Evolutionary conservation across 202 grass and related monocot genomes (phyloP), one percentile per base, ranked within the genome.

Genomic region (Setaria viridis): DNA sequence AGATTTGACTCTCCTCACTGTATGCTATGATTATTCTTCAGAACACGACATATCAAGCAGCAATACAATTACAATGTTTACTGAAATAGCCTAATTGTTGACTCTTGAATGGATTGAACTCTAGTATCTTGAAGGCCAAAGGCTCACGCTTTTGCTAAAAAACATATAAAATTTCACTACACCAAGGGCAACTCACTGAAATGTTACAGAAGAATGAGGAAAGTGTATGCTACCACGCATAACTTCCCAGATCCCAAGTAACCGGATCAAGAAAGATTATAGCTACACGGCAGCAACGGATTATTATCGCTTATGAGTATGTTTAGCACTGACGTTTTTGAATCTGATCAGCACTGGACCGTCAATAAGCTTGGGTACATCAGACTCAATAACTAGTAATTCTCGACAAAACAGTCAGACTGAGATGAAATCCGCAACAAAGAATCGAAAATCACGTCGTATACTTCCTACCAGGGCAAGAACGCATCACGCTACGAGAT

Each of bases 251-350:
- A 81, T 86, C 79, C 79, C 82, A 85, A 66, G 10, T 57, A 86
- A 64, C 16, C 41, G 70, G 81, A 79, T 70, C 42, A 11, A 60
- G 67, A 77, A 62, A 69, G 39, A 82, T 41, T 41, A 62, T 6
- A 4, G 39, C 72, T 75, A 74, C 85, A 35, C 19, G 20, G 72
- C 83, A 86, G 91, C 91, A 93, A 78, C 77, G 62, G 58, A 72
- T 91, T 89, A 13, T 72, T 96, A n/a, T 96, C 63, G 94, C 91
- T 96, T 93, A 93, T 90, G 91, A 91, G 69, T 85, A 79, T 93
- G 94, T 96, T 96, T 88, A 83, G 91, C 48, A 21, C 86, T 91
- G 87, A 93, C 67, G 91, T 81, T 68, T 21, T 34, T 46, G 3
- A 84, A 78, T 84, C 83, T 84, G 74, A 93, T 91, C 84, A 93